Evolutionary conservation across 768 basidiomycete species (phyloP), one percentile per base, ranked within the genome.

Genomic region (Filobasidium floriforme): DNA sequence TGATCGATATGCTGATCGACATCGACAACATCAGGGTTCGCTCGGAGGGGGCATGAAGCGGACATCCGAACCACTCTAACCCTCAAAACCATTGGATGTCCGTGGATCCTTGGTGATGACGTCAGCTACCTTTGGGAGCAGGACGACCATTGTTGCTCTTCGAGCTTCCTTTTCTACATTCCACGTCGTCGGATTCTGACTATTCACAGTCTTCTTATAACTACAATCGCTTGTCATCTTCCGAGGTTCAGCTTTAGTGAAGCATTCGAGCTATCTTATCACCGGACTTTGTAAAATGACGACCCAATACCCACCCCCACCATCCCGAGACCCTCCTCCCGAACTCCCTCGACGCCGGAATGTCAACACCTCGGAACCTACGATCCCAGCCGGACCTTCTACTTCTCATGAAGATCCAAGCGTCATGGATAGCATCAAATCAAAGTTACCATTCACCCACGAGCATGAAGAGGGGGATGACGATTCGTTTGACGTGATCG

Each of bases 401-500:
- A 11, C 59, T 40, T 40, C 40, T 60, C 32, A 37, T 41, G 7
- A 49, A 49, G 46, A 49, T 22, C 12, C 40, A 9, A 29, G 19
- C 26, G 41, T 12, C 7, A 29, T 19, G n/a, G n/a, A 60, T 60
- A 18, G 12, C 29, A 60, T 60, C n/a, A 29, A 19, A 19, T 4
- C 32, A 29, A 43, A 60, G 40, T 41, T 60, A 19, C 32, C 41
- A 3, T 37, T 19, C 18, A 43, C 14, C 19, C 32, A 74, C 55
- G 59, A 72, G 9, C 69, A 73, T 41, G 77, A 76, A 61, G 46
- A 5, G 2, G 46, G 22, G 46, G 46, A 22, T 37, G 32, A 37
- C 9, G 77, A 75, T 51, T 70, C 70, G 6, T 41, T 78, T 62
- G 77, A 78, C 59, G 70, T 66, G 10, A 71, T 74, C n/a, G 69